phyloP scores from a whole-genome alignment of 169 alveolate genomes.

The Babesia ovis region DNA sequence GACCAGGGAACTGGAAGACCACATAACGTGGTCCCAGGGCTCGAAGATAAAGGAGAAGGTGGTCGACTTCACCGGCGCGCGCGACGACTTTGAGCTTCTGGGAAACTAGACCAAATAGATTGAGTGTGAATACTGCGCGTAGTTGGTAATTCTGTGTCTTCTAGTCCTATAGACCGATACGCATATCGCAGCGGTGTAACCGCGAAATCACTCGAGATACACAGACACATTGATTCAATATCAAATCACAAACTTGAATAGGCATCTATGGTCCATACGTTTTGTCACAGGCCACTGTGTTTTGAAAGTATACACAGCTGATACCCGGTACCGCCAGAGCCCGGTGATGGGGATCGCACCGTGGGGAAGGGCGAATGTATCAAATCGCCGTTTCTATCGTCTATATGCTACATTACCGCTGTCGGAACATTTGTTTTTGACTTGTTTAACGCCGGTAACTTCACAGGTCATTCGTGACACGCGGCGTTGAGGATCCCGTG shows the following conservation, averaged over 20 bases:
- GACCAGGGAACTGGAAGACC: conserved; percentile 94
- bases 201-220: background rate
- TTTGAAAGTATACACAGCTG: too few relatives aligned
- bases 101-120: conserved; percentile 59
- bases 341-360: conserved; percentile 26
- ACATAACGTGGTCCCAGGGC: conserved; percentile 95
- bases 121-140: background rate
- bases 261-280: too few relatives aligned
- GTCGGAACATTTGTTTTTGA: background rate
- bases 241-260: background rate
- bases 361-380: conserved; percentile 20
- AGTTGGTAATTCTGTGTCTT: background rate
- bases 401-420: background rate
- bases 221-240: background rate
- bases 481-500: background rate
- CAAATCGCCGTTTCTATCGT: background rate
- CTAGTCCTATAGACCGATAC: background rate
- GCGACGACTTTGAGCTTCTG: conserved; percentile 76
- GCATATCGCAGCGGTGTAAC: background rate
- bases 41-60: conserved; percentile 84
- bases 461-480: background rate
- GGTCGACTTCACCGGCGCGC: conserved; percentile 60
- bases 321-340: background rate
- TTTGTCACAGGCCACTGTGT: too few relatives aligned
- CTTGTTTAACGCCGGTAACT: background rate